Base-by-base conservation (phyloP, 2,329 filamentous ascomycete genomes). In the Cordyceps javanica region DNA sequence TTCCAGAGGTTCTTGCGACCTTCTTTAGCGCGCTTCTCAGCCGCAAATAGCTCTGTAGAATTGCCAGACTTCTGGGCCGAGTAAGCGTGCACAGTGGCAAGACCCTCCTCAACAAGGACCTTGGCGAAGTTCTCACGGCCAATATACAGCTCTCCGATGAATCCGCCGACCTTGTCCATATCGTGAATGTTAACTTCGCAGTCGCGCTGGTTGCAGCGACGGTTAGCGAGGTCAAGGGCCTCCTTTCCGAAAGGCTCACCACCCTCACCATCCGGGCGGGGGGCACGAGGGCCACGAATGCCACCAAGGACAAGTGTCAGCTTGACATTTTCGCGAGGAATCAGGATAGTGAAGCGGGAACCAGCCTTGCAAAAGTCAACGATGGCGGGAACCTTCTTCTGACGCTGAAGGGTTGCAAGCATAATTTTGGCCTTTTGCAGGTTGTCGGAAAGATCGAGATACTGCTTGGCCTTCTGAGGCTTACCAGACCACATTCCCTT, bases 321-420 rank as follows among this genome's bases (percentile, higher is more conserved):
- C 78, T 97, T 97, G 68, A 93, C 87, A 67, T 91, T 91, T 70
- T 99, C 94, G 36, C 92, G 88, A 48, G 94, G 93, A 50, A 99
- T 85, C 10, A 99, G 78, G 36, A 99, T 81, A 26, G 91, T 96
- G 73, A 97, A 99, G 64, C 94, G 85, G 41, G 92, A 96, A 30
- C 90, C 94, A n/a, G 91, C 90, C 75, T 97, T 97, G 78, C 96
- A 94, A 72, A 95, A 99, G 72, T 99, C 94, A 42, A 99, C 91
- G 64, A 99, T 81, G 11, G 89, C 94, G 8, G 94, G 91, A 3
- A 97, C 87, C 73, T 90, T 93, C 79, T 91, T 93, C 72, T 97
- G 92, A 55, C 93, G 85, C 61, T 94, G 90, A 32, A 99, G 81
- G 23, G 91, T 87, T 11, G 90, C 89, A 38, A 96, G 82, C 72